Conservation (phyloP, 202 grass and related monocot genomes). For the Dendrocalamus latiflorus region DNA sequence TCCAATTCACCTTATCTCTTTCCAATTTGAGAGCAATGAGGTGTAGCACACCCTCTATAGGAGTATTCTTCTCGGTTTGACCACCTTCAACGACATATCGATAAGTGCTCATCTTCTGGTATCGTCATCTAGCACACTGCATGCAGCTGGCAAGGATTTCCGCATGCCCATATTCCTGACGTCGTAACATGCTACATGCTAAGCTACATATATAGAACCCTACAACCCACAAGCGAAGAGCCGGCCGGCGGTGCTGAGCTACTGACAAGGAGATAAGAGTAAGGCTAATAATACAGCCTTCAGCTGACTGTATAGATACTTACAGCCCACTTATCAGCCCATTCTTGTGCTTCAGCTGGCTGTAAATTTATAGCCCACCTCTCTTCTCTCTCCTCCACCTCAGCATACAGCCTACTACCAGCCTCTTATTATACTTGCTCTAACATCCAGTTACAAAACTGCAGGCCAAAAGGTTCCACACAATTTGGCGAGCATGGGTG, state of each 20-base stretch:
- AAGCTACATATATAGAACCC: neutral
- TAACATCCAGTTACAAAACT: neutral
- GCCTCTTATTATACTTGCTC: no score
- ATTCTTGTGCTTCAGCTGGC: no score
- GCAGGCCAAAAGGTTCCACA: neutral
- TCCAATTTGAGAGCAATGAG: neutral
- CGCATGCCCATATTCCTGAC: neutral
- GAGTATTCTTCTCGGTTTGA: neutral
- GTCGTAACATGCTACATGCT: neutral
- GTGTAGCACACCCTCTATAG: neutral
- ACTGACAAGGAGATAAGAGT: conserved; percentile 16
- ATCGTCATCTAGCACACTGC: neutral
- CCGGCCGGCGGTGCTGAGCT: neutral
- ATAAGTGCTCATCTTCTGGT: neutral
- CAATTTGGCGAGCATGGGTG: conserved; percentile 5
- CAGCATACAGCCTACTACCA: no score
- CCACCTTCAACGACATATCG: neutral
- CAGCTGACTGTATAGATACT: no score
- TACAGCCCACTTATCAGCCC: no score
- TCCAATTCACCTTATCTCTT: neutral
- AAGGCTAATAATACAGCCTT: no score
- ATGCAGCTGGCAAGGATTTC: neutral
- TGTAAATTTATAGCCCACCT: no score
- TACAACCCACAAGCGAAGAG: neutral
- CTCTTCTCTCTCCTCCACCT: no score